Base-by-base conservation (phyloP, 2,329 filamentous ascomycete genomes). In the Colletotrichum salicis region DNA sequence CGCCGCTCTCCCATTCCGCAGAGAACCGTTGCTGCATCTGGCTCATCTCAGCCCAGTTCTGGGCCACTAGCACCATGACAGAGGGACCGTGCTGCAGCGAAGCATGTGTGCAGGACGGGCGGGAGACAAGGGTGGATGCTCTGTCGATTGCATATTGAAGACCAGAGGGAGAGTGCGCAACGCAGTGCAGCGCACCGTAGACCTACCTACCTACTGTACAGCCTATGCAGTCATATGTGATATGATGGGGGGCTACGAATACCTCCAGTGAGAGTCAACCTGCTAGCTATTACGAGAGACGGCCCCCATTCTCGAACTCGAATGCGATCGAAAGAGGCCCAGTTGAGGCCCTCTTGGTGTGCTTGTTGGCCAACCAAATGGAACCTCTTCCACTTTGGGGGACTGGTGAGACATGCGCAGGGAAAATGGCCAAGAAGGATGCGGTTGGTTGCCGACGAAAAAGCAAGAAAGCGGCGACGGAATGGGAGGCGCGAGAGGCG, bases 401-500 rank as follows among this genome's bases (percentile, higher is more conserved):
- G 52, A 61, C 67, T 69, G 69, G 69, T 71, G 65, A 71, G 69
- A 71, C 69, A 71, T 64, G 55, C 41, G 48, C 45, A 56, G 52
- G 27, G 45, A 31, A 52, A 59, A 64, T 64, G 27, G 35, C 29
- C 58, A 71, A 63, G 41, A 56, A 33, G 33, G 45, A 69, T 69
- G 52, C 65, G 59, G 65, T 61, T 64, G 69, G 59, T 61, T 64
- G 65, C 59, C 69, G 65, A 68, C 29, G 69, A 29, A 69, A 69
- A 71, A 71, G 66, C 59, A 71, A 69, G 55, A 60, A 69, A 41
- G 41, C 59, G 22, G 63, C 59, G 45, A 71, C 69, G 59, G 69
- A 69, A 69, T 29, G 54, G 45, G 65, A 71, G 69, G 55, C 69
- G 69, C 69, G 65, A 62, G 65, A 64, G 65, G 69, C 69, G 69